These are phyloP conservation scores for Penicillium sp. DNA, from an alignment of 2,329 filamentous ascomycete species.

Conservation along the genomic window DNA sequence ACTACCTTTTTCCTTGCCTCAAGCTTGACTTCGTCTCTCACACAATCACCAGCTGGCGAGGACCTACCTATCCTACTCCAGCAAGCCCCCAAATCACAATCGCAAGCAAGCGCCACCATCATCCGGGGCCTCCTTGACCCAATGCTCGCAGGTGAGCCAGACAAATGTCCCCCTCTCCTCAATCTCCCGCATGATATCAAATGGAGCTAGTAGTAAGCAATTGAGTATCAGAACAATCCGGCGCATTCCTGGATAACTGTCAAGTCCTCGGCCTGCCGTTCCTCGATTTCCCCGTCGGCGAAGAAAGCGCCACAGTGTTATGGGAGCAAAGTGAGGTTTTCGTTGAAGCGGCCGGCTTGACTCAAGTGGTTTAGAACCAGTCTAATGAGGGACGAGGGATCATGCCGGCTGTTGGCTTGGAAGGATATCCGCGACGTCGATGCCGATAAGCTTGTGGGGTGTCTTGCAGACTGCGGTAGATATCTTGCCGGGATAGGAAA, in stretches of 20 bases:
- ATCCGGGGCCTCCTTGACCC: constrained; percentile 30
- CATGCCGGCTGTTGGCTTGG: background rate
- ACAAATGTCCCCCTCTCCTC: background rate
- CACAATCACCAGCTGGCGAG: constrained; percentile 17
- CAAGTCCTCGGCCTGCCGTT: constrained; percentile 21
- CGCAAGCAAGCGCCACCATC: constrained; percentile 24
- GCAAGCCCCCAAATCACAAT: constrained; percentile 25
- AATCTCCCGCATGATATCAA: background rate
- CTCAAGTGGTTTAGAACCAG: background rate
- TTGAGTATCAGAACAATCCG: constrained; percentile 20
- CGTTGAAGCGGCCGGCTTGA: constrained; percentile 12
- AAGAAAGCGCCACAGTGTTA: constrained; percentile 29
- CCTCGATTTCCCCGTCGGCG: constrained; percentile 30
- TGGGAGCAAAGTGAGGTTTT: constrained; percentile 36
- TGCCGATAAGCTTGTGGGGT: background rate
- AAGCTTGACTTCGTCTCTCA: background rate
- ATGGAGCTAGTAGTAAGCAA: background rate
- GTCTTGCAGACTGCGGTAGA: background rate
- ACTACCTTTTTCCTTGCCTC: too few relatives aligned
- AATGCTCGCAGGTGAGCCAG: constrained; percentile 20
- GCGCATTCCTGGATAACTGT: constrained; percentile 28
- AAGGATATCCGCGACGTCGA: background rate
- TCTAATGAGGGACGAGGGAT: background rate
- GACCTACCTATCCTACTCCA: constrained; percentile 27
- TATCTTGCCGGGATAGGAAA: constrained; percentile 1